phyloP scores from a whole-genome alignment of 1,139 yeast genomes.

The Wickerhamiella infanticola region DNA sequence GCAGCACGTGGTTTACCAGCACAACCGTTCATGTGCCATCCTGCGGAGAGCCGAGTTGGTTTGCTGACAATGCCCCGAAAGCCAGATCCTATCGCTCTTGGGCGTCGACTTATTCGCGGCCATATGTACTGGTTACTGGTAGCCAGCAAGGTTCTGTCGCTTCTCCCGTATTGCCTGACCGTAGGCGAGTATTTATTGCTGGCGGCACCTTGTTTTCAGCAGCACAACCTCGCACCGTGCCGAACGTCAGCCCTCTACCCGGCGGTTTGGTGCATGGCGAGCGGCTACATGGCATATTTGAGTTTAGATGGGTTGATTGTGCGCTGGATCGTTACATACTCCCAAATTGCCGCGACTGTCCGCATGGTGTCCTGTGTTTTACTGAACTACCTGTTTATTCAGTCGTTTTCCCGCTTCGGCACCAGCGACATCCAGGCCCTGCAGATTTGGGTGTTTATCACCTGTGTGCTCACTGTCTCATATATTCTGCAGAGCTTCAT shows the following conservation, averaged over 20 bases:
- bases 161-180: slow-evolving; percentile 48
- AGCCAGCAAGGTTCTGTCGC: slow-evolving; percentile 32
- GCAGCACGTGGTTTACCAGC: background rate
- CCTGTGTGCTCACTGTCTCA: slow-evolving; percentile 70
- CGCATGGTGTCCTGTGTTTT: slow-evolving; percentile 73
- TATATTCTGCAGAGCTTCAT: slow-evolving; percentile 80
- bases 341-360: slow-evolving; percentile 74
- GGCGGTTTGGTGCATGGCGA: slow-evolving; percentile 45
- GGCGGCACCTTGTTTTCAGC: slow-evolving; percentile 20
- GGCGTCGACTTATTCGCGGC: slow-evolving; percentile 9
- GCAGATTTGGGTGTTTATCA: slow-evolving; percentile 82
- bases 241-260: slow-evolving; percentile 28
- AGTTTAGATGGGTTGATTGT: slow-evolving; percentile 83
- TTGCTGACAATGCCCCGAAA: background rate
- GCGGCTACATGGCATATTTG: slow-evolving; percentile 70
- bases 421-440: slow-evolving; percentile 44
- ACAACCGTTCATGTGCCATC: background rate
- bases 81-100: slow-evolving; percentile 6
- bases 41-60: slow-evolving; percentile 1
- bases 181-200: slow-evolving; percentile 40
- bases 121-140: slow-evolving; percentile 26
- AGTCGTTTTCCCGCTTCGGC: slow-evolving; percentile 38
- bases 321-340: slow-evolving; percentile 80
- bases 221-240: slow-evolving; percentile 19
- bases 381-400: slow-evolving; percentile 53